phyloP scores from a whole-genome alignment of 805 yeast genomes.

The Nakazawaea siamensis region DNA sequence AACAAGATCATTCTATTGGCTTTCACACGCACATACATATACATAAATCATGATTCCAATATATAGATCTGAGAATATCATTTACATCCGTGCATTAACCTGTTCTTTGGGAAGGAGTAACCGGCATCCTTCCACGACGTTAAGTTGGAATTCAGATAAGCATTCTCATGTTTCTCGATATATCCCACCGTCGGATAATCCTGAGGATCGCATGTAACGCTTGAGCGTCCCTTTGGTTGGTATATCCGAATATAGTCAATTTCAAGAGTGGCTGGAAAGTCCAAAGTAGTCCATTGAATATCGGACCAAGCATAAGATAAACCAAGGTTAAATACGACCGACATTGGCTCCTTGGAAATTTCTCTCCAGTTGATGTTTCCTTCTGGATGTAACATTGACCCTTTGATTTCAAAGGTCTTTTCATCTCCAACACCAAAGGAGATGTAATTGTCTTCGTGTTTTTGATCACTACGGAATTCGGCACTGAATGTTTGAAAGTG shows the following conservation, averaged over 20 bases:
- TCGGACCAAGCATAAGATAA: conserved; percentile 47
- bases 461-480: conserved; percentile 24
- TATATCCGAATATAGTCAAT: conserved; percentile 33
- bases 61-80: too few relatives aligned
- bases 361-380: conserved; percentile 61
- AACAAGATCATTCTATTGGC: background rate
- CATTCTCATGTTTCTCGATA: conserved; percentile 23
- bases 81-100: too few relatives aligned
- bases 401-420: conserved; percentile 22
- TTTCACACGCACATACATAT: too few relatives aligned
- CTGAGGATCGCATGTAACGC: conserved; percentile 29
- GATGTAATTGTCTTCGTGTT: conserved; percentile 21
- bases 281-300: conserved; percentile 26
- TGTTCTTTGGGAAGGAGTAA: conserved; percentile 23
- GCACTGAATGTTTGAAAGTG: conserved; percentile 26
- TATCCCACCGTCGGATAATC: conserved; percentile 29
- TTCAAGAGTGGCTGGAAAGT: conserved; percentile 28
- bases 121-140: conserved; percentile 33
- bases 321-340: conserved; percentile 72
- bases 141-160: conserved; percentile 26
- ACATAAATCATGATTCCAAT: too few relatives aligned
- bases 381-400: conserved; percentile 29
- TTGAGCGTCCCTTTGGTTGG: conserved; percentile 24
- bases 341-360: conserved; percentile 82
- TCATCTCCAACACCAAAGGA: conserved; percentile 26